These are phyloP conservation scores for Lactifluus rugatus DNA, from an alignment of 768 basidiomycete genomes.

Conservation along the genomic window DNA sequence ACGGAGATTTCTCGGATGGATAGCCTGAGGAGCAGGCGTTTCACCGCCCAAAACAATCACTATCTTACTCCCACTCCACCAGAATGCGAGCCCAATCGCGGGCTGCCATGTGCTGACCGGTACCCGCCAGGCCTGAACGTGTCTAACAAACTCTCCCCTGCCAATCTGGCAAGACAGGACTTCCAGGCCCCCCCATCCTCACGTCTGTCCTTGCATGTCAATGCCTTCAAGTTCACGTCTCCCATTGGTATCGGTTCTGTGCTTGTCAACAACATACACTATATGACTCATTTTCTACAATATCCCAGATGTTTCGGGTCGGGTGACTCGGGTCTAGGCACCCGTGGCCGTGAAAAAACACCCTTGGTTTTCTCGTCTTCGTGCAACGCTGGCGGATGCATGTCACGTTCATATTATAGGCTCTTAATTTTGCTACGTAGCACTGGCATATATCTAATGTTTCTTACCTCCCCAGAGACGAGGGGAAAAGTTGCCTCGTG, in stretches of 20 bases:
- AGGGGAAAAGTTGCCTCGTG: neutral
- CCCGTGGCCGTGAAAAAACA: neutral
- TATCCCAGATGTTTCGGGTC: neutral
- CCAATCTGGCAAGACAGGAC: neutral
- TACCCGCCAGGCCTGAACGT: neutral
- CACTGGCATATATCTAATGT: neutral
- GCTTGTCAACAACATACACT: too few species aligned
- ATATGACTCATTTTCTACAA: neutral
- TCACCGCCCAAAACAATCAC: neutral
- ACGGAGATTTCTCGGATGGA: slow-evolving; percentile 39
- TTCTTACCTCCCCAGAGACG: neutral
- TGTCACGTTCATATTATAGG: too few species aligned
- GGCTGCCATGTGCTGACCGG: neutral
- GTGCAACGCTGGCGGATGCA: neutral
- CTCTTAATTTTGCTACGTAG: neutral
- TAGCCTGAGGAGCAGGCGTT: slow-evolving; percentile 28
- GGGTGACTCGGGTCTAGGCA: neutral
- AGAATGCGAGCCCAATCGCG: neutral
- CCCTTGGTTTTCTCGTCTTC: neutral
- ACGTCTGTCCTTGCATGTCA: neutral
- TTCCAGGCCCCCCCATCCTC: neutral
- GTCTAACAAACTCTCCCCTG: neutral
- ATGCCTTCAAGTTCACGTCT: slow-evolving; percentile 1
- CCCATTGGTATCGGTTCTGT: neutral
- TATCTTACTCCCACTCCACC: neutral